Conservation (phyloP, 805 yeast species). For the Pichia insulana region DNA sequence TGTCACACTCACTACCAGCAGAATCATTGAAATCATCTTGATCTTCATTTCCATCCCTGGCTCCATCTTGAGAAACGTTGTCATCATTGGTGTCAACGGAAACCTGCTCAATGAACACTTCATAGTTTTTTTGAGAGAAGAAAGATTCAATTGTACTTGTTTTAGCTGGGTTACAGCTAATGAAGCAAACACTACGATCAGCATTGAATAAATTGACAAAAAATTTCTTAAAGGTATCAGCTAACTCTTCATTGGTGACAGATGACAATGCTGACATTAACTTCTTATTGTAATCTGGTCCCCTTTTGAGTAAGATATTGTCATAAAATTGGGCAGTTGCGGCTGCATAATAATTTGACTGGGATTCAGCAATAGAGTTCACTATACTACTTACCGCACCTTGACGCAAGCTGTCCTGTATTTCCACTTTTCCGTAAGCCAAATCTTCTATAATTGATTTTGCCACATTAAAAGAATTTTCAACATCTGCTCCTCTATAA, state of each 20-base stretch:
- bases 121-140: conserved; percentile 47
- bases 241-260: conserved; percentile 46
- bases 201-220: conserved; percentile 58
- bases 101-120: conserved; percentile 49
- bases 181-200: conserved; percentile 48
- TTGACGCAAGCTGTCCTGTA: conserved; percentile 54
- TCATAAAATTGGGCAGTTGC: conserved; percentile 61
- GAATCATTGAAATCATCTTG: too few relatives aligned
- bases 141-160: conserved; percentile 36
- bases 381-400: conserved; percentile 75
- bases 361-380: conserved; percentile 57
- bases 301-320: conserved; percentile 57
- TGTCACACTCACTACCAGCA: conserved; percentile 27
- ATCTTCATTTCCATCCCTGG: conserved; percentile 15
- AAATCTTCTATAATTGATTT: conserved; percentile 53
- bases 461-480: conserved; percentile 51
- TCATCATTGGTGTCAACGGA: conserved; percentile 12
- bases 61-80: too few relatives aligned
- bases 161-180: conserved; percentile 67
- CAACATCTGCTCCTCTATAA: conserved; percentile 78
- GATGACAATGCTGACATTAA: conserved; percentile 46
- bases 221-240: conserved; percentile 44
- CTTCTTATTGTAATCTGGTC: conserved; percentile 49
- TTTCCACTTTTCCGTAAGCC: conserved; percentile 41
- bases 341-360: conserved; percentile 56